These are phyloP conservation scores for Stemphylium lycopersici DNA, from an alignment of 2,329 filamentous ascomycete genomes.

Conservation along the genomic window DNA sequence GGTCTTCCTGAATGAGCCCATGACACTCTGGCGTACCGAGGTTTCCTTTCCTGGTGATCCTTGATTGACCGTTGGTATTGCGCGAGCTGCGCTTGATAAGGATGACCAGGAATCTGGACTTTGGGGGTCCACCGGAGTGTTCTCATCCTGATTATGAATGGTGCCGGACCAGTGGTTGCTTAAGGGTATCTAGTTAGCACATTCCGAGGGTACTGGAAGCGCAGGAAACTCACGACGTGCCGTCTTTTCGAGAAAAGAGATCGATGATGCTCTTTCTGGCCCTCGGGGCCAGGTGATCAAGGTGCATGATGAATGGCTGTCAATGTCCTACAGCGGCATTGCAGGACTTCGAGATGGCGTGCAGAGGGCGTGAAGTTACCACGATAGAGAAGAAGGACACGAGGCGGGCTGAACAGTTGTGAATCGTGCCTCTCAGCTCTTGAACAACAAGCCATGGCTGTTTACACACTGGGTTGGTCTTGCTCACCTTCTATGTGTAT, in stretches of 20 bases:
- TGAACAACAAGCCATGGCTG: constrained; percentile 15
- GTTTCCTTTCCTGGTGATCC: constrained; percentile 28
- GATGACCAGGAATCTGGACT: constrained; percentile 17
- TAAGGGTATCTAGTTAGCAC: constrained; percentile 5
- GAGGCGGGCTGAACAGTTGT: background rate
- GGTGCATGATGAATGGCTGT: constrained; percentile 28
- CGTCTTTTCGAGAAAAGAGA: constrained; percentile 27
- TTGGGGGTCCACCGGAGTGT: constrained; percentile 15
- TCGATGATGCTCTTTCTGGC: constrained; percentile 41
- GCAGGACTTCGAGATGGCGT: background rate
- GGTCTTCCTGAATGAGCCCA: constrained; percentile 32
- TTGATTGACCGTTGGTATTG: constrained; percentile 12
- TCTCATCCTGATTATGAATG: constrained; percentile 13
- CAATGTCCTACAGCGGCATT: constrained; percentile 7
- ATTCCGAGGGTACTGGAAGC: background rate
- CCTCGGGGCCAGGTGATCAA: constrained; percentile 34
- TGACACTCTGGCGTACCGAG: constrained; percentile 34
- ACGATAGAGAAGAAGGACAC: background rate
- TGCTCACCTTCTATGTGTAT: constrained; percentile 1
- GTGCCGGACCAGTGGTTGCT: background rate
- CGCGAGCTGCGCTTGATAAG: background rate
- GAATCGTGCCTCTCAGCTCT: background rate
- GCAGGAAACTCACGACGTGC: background rate
- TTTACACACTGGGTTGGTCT: constrained; percentile 14
- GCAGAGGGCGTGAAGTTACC: background rate